Percentiles rank a stretch among this genome's conserved stretches.
phyloP scores from a whole-genome alignment of 108 stramenopile genomes.

The Conticribra weissflogii region DNA sequence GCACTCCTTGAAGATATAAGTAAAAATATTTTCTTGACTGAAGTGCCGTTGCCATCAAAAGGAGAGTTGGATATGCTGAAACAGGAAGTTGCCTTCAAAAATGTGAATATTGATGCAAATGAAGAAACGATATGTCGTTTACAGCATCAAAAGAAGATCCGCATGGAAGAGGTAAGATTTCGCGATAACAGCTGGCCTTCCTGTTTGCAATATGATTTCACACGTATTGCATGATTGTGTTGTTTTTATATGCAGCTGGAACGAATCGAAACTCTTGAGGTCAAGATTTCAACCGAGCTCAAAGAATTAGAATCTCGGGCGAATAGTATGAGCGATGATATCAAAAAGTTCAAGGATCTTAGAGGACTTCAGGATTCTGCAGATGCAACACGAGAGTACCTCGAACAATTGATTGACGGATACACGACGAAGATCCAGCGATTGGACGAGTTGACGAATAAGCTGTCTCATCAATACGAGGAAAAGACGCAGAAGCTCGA shows the following conservation, averaged over 20 bases:
- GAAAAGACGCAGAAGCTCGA: constrained; percentile 2
- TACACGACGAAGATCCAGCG: constrained; percentile 7
- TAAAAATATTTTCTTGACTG: constrained; percentile 1
- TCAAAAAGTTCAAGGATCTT: constrained; percentile 8
- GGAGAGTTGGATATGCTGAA: constrained; percentile 29
- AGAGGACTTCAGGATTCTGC: constrained; percentile 19
- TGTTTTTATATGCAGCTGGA: constrained; percentile 1
- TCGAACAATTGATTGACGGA: constrained; percentile 25
- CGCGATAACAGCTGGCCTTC: too few species aligned
- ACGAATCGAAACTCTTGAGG: constrained; percentile 21
- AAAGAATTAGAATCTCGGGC: constrained; percentile 11
- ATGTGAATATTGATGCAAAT: constrained; percentile 26
- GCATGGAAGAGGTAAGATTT: constrained; percentile 23
- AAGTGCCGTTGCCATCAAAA: constrained; percentile 26
- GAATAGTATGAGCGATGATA: constrained; percentile 13
- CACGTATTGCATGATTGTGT: too few species aligned
- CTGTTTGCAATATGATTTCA: too few species aligned
- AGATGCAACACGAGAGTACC: constrained; percentile 10
- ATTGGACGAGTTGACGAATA: constrained; percentile 6
- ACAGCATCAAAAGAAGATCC: constrained; percentile 26
- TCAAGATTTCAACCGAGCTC: constrained; percentile 15
- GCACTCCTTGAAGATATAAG: constrained; percentile 22
- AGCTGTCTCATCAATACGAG: not conserved
- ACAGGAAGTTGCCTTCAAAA: constrained; percentile 27
- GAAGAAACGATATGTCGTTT: constrained; percentile 19